Conservation (phyloP, 2,329 filamentous ascomycete genomes). For the Teratosphaeriaceae sp. region DNA sequence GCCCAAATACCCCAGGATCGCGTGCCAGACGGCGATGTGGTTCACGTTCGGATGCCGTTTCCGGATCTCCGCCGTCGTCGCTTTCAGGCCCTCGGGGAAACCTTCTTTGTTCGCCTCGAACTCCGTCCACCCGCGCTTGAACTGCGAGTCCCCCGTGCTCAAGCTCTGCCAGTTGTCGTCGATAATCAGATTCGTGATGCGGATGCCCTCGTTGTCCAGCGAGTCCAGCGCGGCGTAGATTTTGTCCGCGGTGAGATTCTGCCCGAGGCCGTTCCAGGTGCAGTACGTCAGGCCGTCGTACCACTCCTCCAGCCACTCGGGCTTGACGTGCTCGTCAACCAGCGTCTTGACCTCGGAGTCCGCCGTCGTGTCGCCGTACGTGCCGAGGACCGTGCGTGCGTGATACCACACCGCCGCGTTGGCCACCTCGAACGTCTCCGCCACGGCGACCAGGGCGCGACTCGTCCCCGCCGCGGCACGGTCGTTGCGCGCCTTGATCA, state of each 20-base stretch:
- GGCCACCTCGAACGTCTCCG: conserved; percentile 65
- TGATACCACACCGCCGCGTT: conserved; percentile 81
- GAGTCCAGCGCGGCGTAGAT: conserved; percentile 68
- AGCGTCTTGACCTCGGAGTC: conserved; percentile 43
- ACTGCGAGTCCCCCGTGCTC: conserved; percentile 48
- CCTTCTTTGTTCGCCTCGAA: conserved; percentile 78
- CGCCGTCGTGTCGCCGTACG: conserved; percentile 33
- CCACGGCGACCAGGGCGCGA: conserved; percentile 63
- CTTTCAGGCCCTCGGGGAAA: conserved; percentile 75
- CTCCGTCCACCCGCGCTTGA: conserved; percentile 58
- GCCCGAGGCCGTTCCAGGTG: conserved; percentile 92
- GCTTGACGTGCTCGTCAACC: conserved; percentile 43
- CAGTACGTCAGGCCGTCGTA: conserved; percentile 92
- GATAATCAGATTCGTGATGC: conserved; percentile 80
- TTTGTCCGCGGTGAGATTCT: conserved; percentile 72
- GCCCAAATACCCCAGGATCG: conserved; percentile 83
- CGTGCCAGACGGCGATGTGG: conserved; percentile 92
- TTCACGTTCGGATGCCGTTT: conserved; percentile 61
- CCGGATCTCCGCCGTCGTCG: conserved; percentile 63
- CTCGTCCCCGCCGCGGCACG: conserved; percentile 48
- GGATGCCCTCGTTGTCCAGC: conserved; percentile 64
- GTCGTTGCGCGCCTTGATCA: conserved; percentile 68
- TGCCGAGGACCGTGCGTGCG: conserved; percentile 59
- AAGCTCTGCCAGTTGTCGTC: conserved; percentile 96
- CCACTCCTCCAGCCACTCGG: conserved; percentile 72